Evolutionary conservation across 345 rosid species (phyloP), one percentile per base, ranked within the genome.

Genomic region (Trapa bicornis): DNA sequence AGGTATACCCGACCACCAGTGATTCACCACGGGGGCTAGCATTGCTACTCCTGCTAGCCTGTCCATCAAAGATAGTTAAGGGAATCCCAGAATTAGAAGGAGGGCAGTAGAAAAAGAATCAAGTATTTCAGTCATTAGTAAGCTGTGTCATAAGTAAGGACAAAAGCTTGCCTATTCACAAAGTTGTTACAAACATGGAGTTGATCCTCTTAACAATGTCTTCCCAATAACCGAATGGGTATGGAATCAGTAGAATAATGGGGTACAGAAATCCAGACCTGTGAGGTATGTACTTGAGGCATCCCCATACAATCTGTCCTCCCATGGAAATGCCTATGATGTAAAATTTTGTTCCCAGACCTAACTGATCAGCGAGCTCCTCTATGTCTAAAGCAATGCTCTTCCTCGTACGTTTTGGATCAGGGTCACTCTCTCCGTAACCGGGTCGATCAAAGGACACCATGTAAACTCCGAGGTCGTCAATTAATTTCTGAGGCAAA

Each of bases 1-100:
- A 0, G 88, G 88, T 48, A 86, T 70, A 50, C 80, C 77, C 39
- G 78, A 76, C 88, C 91, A 86, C 88, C 88, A 86, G 73, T 80
- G 78, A 71, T 84, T 86, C 45, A 79, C 64, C 35, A 67, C 82
- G 0, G 85, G 88, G 36, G 79, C 82, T 29, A 82, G 7, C 65
- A 86, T 73, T 36, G 75, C 69, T 17, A 77, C 87, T 76, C 91
- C 88, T 5, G 88, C 84, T 70, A 86, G 67, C 73, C 88, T 86
- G 72, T 45, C 22, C 57, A 60, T 48, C 35, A 57, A 12, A 71
- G 15, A 56, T 22, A 48, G 22, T 41, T 61, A 36, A 47, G 11
- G 17, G 13, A 37, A 53, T 57, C 9, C 6, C 37, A 39, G 17
- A 1, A 37, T 7, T 16, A 33, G 32, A 50, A 67, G 1, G 13